Conservation (phyloP, 768 basidiomycete genomes). For the Erythrobasidium yunnanense region DNA sequence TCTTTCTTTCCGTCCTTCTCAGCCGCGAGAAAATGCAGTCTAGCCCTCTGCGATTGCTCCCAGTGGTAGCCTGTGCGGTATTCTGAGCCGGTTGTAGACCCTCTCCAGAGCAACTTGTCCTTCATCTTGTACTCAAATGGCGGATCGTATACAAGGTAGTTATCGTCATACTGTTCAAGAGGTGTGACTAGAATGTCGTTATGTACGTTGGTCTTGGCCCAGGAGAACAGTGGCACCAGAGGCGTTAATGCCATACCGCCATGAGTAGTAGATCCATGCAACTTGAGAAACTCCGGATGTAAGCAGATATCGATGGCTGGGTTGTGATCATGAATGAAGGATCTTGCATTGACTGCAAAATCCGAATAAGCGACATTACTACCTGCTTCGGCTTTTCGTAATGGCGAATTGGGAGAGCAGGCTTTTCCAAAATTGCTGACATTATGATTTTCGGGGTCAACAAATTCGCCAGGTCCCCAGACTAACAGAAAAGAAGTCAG, state of each 20-base stretch:
- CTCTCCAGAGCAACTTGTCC: constrained; percentile 44
- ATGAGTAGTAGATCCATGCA: constrained; percentile 36
- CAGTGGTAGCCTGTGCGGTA: constrained; percentile 42
- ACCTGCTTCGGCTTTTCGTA: constrained; percentile 35
- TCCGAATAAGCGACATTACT: constrained; percentile 31
- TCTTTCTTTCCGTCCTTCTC: constrained; percentile 28
- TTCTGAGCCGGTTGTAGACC: constrained; percentile 43
- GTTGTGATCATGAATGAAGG: constrained; percentile 36
- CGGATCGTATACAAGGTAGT: constrained; percentile 37
- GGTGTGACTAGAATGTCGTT: constrained; percentile 85
- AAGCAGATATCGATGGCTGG: constrained; percentile 35
- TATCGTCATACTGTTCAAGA: constrained; percentile 70
- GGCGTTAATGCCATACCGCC: constrained; percentile 33
- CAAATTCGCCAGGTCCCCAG: constrained; percentile 36
- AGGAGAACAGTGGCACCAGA: constrained; percentile 58
- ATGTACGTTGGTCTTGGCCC: constrained; percentile 72
- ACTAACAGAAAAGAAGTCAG: constrained; percentile 22
- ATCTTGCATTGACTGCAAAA: constrained; percentile 31
- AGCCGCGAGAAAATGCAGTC: constrained; percentile 44
- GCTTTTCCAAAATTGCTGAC: constrained; percentile 37
- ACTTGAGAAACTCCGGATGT: constrained; percentile 36
- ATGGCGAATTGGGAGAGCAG: constrained; percentile 37
- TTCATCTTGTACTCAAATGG: constrained; percentile 42
- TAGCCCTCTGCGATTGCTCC: constrained; percentile 41
- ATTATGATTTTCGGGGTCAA: constrained; percentile 31